Base-by-base conservation (phyloP, 2,329 filamentous ascomycete species). In the Cercospora sp. region DNA sequence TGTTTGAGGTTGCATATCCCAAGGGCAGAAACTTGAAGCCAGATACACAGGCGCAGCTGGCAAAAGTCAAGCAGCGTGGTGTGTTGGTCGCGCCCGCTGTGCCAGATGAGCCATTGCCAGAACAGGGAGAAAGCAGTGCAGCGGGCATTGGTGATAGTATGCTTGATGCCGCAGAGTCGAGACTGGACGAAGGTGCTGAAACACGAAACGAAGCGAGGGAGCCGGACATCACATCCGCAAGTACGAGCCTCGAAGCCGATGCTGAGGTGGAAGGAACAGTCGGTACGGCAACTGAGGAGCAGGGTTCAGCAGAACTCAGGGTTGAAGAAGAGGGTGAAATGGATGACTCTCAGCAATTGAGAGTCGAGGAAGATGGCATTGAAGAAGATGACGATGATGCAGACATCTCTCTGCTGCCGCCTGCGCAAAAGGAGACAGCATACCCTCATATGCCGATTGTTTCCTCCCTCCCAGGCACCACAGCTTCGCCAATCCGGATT, bases 401-500 rank as follows among this genome's bases (percentile, higher is more conserved):
- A 23, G 69, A 72, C 10, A 57, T 64, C 9, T 76, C 75, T 8
- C 85, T 97, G 33, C 86, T 98, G 0, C 94, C 94, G 0, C 93
- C 94, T 2, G 83, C 88, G 0, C 92, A 90, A 69, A 82, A 84
- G 3, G 92, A 93, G 75, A 88, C 87, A 2, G 85, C 90, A 61
- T 98, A 90, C 74, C 94, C 94, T 5, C 83, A 88, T 16, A 94
- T 98, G 86, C 94, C 94, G 1, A 81, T 96, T 10, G 91, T 97
- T 1, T 97, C 93, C 0, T 87, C 91, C 4, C 84, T 97, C 2
- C 92, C 95, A 0, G 95, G 96, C 9, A 99, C 95, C 0, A 99
- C 95, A 0, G 95, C 94, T 1, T 96, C 93, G 0, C 95, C 95
- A 0, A 98, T 99, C 73, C 90, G 95, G 30, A 88, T 98, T 18